Percentiles rank a stretch among this genome's conserved stretches.
These are phyloP conservation scores for Sclerotinia sclerotiorum DNA, from an alignment of 2,329 filamentous ascomycete species.

Conservation along the genomic window DNA sequence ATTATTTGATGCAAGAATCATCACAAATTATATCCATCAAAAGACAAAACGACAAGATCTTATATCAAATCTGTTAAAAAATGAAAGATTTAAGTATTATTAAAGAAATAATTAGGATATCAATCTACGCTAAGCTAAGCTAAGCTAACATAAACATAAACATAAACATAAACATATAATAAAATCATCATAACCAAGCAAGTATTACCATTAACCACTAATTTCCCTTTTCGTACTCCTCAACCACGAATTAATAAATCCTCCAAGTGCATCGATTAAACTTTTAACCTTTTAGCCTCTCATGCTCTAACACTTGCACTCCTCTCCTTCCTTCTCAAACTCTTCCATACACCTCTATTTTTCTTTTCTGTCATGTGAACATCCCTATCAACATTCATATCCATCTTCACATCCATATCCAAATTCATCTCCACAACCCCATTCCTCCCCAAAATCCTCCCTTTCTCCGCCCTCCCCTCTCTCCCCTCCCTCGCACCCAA, in stretches of 20 bases:
- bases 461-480: background rate
- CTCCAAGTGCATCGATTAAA: too few relatives aligned
- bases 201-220: too few relatives aligned
- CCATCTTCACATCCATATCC: too few relatives aligned
- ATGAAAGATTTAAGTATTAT: too few relatives aligned
- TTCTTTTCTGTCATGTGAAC: background rate
- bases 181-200: background rate
- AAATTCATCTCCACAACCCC: background rate
- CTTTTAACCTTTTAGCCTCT: background rate
- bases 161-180: background rate
- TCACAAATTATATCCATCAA: too few relatives aligned
- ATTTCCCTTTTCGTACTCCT: too few relatives aligned
- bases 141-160: too few relatives aligned
- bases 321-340: background rate
- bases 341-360: background rate
- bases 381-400: too few relatives aligned
- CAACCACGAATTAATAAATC: too few relatives aligned
- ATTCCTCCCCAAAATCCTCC: background rate
- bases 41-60: too few relatives aligned
- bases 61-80: too few relatives aligned
- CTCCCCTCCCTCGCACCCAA: background rate
- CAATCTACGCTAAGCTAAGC: background rate
- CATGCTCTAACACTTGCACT: background rate
- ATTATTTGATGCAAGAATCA: too few relatives aligned
- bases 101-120: constrained; percentile 3